Conservation (phyloP, 2,329 filamentous ascomycete species). For the Aspergillus bombycis region DNA sequence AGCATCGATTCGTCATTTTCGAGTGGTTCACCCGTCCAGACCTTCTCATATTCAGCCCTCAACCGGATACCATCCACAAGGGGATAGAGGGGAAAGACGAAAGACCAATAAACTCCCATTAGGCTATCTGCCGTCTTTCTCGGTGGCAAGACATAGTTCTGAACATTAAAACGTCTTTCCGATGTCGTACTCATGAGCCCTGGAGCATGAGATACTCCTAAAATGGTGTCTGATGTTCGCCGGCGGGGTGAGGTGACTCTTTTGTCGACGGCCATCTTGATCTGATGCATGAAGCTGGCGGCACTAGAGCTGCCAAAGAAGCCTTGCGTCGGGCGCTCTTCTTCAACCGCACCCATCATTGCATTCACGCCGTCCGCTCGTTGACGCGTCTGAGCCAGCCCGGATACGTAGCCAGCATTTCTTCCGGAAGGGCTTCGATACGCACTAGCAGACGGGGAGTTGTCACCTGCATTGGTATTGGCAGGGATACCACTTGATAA, state of each 20-base stretch:
- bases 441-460: conserved; percentile 9
- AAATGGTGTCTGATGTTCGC: conserved; percentile 21
- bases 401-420: conserved; percentile 1
- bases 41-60: conserved; percentile 42
- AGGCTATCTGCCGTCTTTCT: conserved; percentile 51
- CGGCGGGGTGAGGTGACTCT: conserved; percentile 27
- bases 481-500: conserved; percentile 3
- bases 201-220: conserved; percentile 14
- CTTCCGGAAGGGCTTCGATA: conserved; percentile 2
- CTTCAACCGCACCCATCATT: conserved; percentile 51
- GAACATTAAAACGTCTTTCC: conserved; percentile 10
- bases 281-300: conserved; percentile 52
- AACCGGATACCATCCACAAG: conserved; percentile 47
- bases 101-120: conserved; percentile 52
- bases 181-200: conserved; percentile 27
- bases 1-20: conserved; percentile 48
- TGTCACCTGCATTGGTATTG: not conserved
- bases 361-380: conserved; percentile 43
- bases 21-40: conserved; percentile 45
- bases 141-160: conserved; percentile 49
- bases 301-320: conserved; percentile 54
- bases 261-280: conserved; percentile 48
- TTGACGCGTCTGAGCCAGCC: not conserved
- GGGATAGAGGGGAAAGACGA: conserved; percentile 52
- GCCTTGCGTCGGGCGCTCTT: conserved; percentile 45